A percentile compares a stretch with the other conserved stretches of the same genome.
Evolutionary conservation across 2,329 filamentous ascomycete genomes (phyloP).

Genomic region (Colletotrichum sp.): DNA sequence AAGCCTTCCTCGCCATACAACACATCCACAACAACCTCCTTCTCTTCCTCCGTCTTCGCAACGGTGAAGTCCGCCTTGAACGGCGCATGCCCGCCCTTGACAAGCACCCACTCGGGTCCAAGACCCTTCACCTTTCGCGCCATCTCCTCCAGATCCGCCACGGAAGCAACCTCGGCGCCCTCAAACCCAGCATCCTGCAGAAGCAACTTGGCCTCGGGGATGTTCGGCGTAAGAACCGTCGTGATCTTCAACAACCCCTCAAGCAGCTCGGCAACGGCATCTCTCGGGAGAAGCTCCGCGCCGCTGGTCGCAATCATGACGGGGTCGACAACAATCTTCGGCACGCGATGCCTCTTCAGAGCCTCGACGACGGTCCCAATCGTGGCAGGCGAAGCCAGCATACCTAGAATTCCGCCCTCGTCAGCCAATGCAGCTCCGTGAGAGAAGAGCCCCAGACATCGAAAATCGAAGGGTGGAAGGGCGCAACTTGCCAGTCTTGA

Average conservation of each 20-base stretch:
- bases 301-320: conserved; percentile 91
- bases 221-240: conserved; percentile 77
- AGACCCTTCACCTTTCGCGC: conserved; percentile 70
- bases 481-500: conserved; percentile 78
- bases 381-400: conserved; percentile 78
- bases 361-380: conserved; percentile 72
- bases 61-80: conserved; percentile 67
- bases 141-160: conserved; percentile 72
- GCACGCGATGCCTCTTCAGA: conserved; percentile 61
- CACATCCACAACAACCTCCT: conserved; percentile 75
- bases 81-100: conserved; percentile 92
- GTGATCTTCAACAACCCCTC: conserved; percentile 67
- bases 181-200: conserved; percentile 56
- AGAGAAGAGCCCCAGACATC: background rate
- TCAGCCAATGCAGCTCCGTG: background rate
- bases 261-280: conserved; percentile 67
- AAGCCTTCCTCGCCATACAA: conserved; percentile 66
- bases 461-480: background rate
- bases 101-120: conserved; percentile 79
- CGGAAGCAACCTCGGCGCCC: conserved; percentile 48
- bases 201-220: conserved; percentile 75
- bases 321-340: conserved; percentile 73
- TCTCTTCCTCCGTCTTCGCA: conserved; percentile 64
- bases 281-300: conserved; percentile 67
- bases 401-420: conserved; percentile 58